Evolutionary conservation across 2,329 filamentous ascomycete species (phyloP).

Genomic region (Fusarium subglutinans): DNA sequence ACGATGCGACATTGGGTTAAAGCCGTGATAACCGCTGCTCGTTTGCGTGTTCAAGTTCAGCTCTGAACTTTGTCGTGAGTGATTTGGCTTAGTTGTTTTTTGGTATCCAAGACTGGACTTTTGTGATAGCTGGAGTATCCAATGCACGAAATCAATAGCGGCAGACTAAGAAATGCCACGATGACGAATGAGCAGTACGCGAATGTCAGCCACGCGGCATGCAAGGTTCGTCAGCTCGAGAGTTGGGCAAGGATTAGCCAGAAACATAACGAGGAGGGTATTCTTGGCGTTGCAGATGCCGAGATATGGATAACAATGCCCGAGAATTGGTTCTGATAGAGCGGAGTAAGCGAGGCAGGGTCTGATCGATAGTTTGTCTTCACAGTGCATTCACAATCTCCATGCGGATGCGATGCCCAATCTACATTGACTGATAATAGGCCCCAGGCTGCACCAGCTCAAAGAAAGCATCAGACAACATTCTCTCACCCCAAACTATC

Average conservation of each 20-base stretch:
- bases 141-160: not conserved
- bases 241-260: not conserved
- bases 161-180: not conserved
- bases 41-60: not conserved
- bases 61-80: not conserved
- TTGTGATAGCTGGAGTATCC: not conserved
- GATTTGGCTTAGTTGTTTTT: not conserved
- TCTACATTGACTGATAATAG: not conserved
- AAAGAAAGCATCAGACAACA: not conserved
- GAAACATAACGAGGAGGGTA: not conserved
- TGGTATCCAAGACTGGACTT: not conserved
- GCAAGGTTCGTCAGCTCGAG: not conserved
- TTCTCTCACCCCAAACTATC: not conserved
- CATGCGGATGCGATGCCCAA: not conserved
- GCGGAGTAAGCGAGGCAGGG: not conserved
- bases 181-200: not conserved
- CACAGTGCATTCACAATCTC: not conserved
- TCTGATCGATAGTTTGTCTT: not conserved
- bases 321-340: not conserved
- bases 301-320: not conserved
- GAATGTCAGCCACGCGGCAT: not conserved
- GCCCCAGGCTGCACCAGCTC: not conserved
- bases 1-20: not conserved
- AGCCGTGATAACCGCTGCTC: not conserved
- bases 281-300: not conserved